Conservation (phyloP, 129 eudicot genomes). For the Silybum marianum region DNA sequence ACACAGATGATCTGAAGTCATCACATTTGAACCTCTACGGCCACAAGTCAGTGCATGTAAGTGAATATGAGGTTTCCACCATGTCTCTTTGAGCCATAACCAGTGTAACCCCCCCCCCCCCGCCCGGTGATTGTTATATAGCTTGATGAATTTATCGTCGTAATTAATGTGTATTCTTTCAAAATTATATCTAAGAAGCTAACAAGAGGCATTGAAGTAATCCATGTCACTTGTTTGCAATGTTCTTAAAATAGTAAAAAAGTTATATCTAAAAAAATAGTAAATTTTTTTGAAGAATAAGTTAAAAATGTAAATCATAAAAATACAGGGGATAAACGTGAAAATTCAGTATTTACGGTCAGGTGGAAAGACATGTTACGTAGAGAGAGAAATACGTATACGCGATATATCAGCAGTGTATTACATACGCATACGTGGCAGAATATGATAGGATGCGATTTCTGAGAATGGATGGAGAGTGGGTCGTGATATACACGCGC, state of each 20-base stretch:
- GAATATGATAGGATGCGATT: not conserved
- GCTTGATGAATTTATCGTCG: no score
- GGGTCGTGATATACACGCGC: constrained; percentile 16
- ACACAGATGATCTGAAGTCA: no score
- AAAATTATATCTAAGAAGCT: not conserved
- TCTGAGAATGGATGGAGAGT: not conserved
- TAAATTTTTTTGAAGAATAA: no score
- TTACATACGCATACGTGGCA: constrained; percentile 11
- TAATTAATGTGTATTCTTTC: not conserved
- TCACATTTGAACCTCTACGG: no score
- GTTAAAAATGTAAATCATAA: not conserved
- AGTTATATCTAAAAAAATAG: no score
- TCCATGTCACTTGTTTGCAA: not conserved
- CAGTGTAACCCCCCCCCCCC: no score
- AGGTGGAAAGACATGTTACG: not conserved
- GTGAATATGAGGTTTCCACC: no score
- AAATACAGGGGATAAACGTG: not conserved
- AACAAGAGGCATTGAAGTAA: not conserved
- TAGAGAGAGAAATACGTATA: not conserved
- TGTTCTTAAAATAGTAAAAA: not conserved
- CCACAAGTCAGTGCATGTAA: no score
- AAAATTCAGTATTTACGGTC: no score
- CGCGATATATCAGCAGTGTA: not conserved
- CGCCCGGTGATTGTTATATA: no score
- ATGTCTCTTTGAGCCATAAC: no score